These are phyloP conservation scores for Corniculantispora saksenae DNA, from an alignment of 2,329 filamentous ascomycete genomes.

Conservation along the genomic window DNA sequence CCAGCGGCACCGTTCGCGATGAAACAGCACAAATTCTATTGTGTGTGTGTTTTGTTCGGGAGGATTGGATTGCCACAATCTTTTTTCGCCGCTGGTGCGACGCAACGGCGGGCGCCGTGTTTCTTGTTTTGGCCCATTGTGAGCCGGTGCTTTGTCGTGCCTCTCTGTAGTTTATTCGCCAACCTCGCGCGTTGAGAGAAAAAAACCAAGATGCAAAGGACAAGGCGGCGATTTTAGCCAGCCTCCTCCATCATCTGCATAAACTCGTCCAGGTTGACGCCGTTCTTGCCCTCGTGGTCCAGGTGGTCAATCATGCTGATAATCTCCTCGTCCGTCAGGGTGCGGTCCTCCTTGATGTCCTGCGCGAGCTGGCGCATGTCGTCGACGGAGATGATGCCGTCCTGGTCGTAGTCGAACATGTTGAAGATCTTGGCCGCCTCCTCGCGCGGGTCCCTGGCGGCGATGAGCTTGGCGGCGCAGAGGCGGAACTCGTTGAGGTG, in stretches of 20 bases:
- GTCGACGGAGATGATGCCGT: constrained; percentile 85
- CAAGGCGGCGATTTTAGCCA: constrained; percentile 28
- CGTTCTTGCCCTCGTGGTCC: constrained; percentile 90
- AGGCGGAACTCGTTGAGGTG: constrained; percentile 60
- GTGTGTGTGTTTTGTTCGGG: neutral
- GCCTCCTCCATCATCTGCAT: constrained; percentile 60
- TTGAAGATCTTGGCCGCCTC: constrained; percentile 90
- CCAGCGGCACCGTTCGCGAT: neutral
- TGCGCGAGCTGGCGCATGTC: constrained; percentile 85
- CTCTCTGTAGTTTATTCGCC: neutral
- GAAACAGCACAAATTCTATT: neutral
- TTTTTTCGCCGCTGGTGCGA: neutral
- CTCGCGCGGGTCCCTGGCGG: constrained; percentile 80
- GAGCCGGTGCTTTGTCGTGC: neutral
- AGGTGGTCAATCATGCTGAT: constrained; percentile 98
- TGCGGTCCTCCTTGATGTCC: constrained; percentile 78
- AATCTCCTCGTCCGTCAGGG: constrained; percentile 88
- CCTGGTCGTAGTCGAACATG: constrained; percentile 89
- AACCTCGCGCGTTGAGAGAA: neutral
- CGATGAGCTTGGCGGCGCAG: constrained; percentile 79
- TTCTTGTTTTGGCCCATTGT: neutral
- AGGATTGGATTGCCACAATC: neutral
- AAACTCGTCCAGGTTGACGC: constrained; percentile 69
- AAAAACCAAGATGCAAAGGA: neutral
- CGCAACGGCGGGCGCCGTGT: neutral